These are phyloP conservation scores for Coccinonectria pachysandricola DNA, from an alignment of 2,329 filamentous ascomycete genomes.

Conservation along the genomic window DNA sequence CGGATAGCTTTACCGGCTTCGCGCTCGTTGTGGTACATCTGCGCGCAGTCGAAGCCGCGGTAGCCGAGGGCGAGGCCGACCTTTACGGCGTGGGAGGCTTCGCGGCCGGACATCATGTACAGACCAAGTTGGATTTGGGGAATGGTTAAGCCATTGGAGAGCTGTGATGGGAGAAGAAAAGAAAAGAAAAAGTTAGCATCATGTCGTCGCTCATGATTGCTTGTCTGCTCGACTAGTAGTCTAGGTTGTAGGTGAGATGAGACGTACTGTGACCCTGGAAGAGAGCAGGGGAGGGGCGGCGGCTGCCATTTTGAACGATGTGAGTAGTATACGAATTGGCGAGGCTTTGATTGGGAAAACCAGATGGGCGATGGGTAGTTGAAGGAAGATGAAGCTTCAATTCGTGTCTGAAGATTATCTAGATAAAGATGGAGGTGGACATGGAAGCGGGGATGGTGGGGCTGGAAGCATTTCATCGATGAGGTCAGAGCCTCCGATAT, in stretches of 20 bases:
- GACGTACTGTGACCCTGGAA: conserved; percentile 15
- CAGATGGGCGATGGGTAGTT: no score
- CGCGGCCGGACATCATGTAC: conserved; percentile 56
- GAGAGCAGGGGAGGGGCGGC: conserved; percentile 13
- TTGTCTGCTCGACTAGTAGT: not conserved
- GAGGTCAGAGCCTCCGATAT: no score
- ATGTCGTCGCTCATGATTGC: not conserved
- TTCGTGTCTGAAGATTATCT: no score
- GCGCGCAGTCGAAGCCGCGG: conserved; percentile 41
- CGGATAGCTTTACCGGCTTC: conserved; percentile 57
- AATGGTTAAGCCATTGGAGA: conserved; percentile 56
- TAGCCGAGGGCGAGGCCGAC: conserved; percentile 46
- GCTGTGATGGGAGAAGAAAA: no score
- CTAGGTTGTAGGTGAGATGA: not conserved
- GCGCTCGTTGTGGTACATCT: conserved; percentile 58
- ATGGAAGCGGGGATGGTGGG: no score
- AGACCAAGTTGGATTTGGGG: conserved; percentile 65
- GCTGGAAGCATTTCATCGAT: no score
- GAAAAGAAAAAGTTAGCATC: not conserved
- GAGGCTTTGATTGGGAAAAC: no score
- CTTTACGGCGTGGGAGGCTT: conserved; percentile 47
- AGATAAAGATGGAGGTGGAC: no score
- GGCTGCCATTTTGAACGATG: conserved; percentile 10
- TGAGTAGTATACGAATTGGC: no score
- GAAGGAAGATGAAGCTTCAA: no score